These are phyloP conservation scores for Pichia norvegensis DNA, from an alignment of 1,139 yeast species.

Conservation along the genomic window DNA sequence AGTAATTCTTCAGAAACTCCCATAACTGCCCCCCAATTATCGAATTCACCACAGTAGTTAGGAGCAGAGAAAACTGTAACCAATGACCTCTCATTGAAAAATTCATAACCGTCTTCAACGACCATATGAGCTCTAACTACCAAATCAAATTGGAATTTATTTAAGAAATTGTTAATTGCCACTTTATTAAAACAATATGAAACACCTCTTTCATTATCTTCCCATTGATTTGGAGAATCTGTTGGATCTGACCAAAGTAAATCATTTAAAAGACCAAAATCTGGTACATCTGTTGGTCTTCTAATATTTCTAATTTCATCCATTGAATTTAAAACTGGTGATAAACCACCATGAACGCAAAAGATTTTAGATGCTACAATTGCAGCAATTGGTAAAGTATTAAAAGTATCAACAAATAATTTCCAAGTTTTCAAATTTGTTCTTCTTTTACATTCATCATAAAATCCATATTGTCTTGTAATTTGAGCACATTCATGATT, in stretches of 20 bases:
- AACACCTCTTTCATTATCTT: conserved; percentile 95
- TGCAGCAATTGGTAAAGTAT: conserved; percentile 90
- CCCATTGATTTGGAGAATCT: conserved; percentile 79
- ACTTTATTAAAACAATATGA: conserved; percentile 92
- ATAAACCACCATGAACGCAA: conserved; percentile 95
- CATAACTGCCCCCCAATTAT: conserved; percentile 99
- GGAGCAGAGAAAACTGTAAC: conserved; percentile 97
- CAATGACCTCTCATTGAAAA: conserved; percentile 84
- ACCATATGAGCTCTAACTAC: conserved; percentile 99
- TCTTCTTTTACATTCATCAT: conserved; percentile 93
- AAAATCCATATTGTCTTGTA: conserved; percentile 91
- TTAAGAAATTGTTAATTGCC: conserved; percentile 83
- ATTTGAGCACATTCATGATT: conserved; percentile 97
- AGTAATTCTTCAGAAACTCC: conserved; percentile 86
- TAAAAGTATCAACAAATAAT: conserved; percentile 85
- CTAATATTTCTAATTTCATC: conserved; percentile 88
- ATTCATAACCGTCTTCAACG: conserved; percentile 97
- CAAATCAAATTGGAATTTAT: conserved; percentile 83
- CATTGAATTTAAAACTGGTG: conserved; percentile 84
- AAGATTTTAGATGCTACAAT: conserved; percentile 93
- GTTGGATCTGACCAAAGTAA: conserved; percentile 88
- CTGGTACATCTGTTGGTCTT: conserved; percentile 96
- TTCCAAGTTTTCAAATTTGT: conserved; percentile 88
- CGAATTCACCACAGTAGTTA: conserved; percentile 96
- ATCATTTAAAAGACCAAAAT: conserved; percentile 87